Evolutionary conservation across 1,284 basidiomycete genomes (phyloP).

Genomic region (Ganoderma leucocontextum): DNA sequence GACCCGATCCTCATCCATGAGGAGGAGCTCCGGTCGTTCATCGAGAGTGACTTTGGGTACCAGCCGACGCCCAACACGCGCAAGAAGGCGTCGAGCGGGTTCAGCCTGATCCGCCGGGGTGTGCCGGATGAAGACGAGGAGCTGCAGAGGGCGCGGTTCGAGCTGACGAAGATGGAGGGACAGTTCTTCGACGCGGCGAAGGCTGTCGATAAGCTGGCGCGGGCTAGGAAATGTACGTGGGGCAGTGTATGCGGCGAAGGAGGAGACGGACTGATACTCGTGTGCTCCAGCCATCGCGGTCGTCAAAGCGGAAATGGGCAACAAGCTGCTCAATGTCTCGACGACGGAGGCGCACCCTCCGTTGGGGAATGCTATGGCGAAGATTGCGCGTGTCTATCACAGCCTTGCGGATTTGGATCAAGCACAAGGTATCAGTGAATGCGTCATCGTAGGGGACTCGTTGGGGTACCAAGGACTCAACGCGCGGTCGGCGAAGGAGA

Average conservation of each 20-base stretch:
- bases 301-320: conserved; percentile 87
- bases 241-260: not conserved
- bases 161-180: conserved; percentile 88
- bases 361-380: conserved; percentile 81
- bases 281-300: conserved; percentile 68
- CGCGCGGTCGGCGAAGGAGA: conserved; percentile 94
- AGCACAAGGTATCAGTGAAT: conserved; percentile 89
- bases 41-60: conserved; percentile 96
- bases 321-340: conserved; percentile 87
- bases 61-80: conserved; percentile 81
- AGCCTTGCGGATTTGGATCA: conserved; percentile 86
- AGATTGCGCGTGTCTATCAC: conserved; percentile 87
- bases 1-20: conserved; percentile 87
- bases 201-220: conserved; percentile 84
- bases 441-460: conserved; percentile 90
- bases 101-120: conserved; percentile 72
- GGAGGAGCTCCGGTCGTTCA: conserved; percentile 90
- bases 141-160: conserved; percentile 86
- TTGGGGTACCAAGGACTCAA: conserved; percentile 94
- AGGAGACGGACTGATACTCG: conserved; percentile 11
- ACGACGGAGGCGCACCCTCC: conserved; percentile 88
- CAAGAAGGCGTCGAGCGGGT: conserved; percentile 72
- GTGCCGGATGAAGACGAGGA: conserved; percentile 89
- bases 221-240: conserved; percentile 78
- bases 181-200: conserved; percentile 91